Percentiles rank a stretch among this genome's conserved stretches.
Conservation (phyloP, 805 yeast genomes). For the Candida hungchunana region DNA sequence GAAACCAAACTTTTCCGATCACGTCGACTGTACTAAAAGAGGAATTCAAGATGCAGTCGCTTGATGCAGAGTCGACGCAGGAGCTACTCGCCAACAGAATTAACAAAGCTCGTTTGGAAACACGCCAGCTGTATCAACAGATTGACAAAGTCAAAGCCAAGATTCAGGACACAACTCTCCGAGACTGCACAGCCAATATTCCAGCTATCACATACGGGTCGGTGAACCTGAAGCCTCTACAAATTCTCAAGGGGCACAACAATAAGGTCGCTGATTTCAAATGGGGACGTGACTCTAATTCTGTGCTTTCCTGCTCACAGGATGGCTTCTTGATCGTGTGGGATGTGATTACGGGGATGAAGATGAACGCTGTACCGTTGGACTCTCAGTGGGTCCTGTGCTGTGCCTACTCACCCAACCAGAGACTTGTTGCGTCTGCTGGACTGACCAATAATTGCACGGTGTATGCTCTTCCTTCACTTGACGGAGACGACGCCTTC, state of each 20-base stretch:
- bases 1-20: no score
- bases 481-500: slow-evolving; percentile 26
- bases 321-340: slow-evolving; percentile 84
- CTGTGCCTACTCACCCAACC: slow-evolving; percentile 68
- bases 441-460: slow-evolving; percentile 81
- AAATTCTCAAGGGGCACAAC: slow-evolving; percentile 50
- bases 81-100: slow-evolving; percentile 24
- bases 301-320: slow-evolving; percentile 70
- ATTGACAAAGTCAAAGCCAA: slow-evolving; percentile 40
- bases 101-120: slow-evolving; percentile 39
- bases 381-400: slow-evolving; percentile 77
- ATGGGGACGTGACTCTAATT: slow-evolving; percentile 63
- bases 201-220: slow-evolving; percentile 12
- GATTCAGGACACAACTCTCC: slow-evolving; percentile 43
- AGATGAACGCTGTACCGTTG: slow-evolving; percentile 63
- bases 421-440: slow-evolving; percentile 67
- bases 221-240: slow-evolving; percentile 34
- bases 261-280: slow-evolving; percentile 65
- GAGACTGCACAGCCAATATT: slow-evolving; percentile 32
- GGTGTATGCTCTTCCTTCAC: slow-evolving; percentile 44
- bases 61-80: slow-evolving; percentile 2
- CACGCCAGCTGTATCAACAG: slow-evolving; percentile 44
- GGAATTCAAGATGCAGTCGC: slow-evolving; percentile 1
- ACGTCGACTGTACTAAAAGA: no score
- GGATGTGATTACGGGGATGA: slow-evolving; percentile 73